A percentile compares a stretch with the other conserved stretches of the same genome.
phyloP scores from a whole-genome alignment of 1,139 yeast species.

The Pichia sp. region DNA sequence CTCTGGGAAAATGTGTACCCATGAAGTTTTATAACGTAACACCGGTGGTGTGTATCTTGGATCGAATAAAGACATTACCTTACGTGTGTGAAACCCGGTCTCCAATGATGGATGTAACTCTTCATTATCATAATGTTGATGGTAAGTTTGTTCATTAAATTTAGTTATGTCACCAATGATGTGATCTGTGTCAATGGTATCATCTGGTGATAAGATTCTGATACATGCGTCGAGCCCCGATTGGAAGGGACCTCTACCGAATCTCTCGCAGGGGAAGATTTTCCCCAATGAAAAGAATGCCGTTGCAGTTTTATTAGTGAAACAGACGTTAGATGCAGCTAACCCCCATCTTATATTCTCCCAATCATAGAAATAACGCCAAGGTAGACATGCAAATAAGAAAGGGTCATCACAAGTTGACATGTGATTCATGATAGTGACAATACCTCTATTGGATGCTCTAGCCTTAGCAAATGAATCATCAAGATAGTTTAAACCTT shows the following conservation, averaged over 20 bases:
- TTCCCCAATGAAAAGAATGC: slow-evolving; percentile 83
- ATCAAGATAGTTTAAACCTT: slow-evolving; percentile 57
- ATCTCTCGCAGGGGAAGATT: slow-evolving; percentile 75
- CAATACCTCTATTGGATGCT: slow-evolving; percentile 60
- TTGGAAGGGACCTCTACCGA: slow-evolving; percentile 92
- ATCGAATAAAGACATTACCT: slow-evolving; percentile 20
- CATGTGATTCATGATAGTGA: slow-evolving; percentile 96
- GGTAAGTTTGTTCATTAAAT: slow-evolving; percentile 13
- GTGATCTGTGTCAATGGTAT: slow-evolving; percentile 44
- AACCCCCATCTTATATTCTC: slow-evolving; percentile 86
- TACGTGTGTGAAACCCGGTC: no score
- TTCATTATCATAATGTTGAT: no score
- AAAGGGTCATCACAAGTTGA: slow-evolving; percentile 92
- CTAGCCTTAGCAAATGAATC: slow-evolving; percentile 56
- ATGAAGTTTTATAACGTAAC: slow-evolving; percentile 57
- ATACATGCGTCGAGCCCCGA: slow-evolving; percentile 88
- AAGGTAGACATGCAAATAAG: slow-evolving; percentile 80
- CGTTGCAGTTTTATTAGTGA: slow-evolving; percentile 45
- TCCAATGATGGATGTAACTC: slow-evolving; percentile 30
- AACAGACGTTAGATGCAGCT: slow-evolving; percentile 90
- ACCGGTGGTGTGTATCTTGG: slow-evolving; percentile 37
- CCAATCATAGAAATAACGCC: slow-evolving; percentile 54
- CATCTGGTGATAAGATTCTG: slow-evolving; percentile 72
- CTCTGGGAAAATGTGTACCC: slow-evolving; percentile 97
- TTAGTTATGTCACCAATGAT: background rate